A percentile compares a stretch with the other conserved stretches of the same genome.
Evolutionary conservation across 306 rosid species (phyloP).

Genomic region (Boehmeria nivea): DNA sequence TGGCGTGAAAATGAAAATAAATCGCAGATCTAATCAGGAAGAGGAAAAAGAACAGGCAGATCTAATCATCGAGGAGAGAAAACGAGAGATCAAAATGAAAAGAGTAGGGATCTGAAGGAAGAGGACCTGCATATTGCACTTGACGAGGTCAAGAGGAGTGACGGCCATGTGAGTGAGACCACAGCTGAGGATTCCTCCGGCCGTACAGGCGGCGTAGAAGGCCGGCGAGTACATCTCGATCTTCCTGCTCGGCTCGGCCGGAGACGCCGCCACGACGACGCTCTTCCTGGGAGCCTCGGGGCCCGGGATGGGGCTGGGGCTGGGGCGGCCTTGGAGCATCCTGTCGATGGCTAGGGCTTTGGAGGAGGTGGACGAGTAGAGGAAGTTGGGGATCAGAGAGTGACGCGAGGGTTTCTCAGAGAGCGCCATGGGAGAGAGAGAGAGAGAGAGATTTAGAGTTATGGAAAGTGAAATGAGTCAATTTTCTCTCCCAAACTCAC

Average conservation of each 20-base stretch:
- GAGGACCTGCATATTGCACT: conserved; percentile 90
- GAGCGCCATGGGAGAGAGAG: conserved; percentile 39
- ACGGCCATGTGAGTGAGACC: conserved; percentile 93
- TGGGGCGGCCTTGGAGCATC: conserved; percentile 33
- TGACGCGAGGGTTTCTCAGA: conserved; percentile 41
- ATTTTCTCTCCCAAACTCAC: too few relatives aligned
- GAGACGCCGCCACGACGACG: conserved; percentile 34
- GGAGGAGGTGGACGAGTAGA: conserved; percentile 49
- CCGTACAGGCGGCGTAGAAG: conserved; percentile 85
- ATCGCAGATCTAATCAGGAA: conserved; percentile 20
- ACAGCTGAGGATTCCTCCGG: conserved; percentile 82
- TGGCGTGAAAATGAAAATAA: not conserved
- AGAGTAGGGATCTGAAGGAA: conserved; percentile 24
- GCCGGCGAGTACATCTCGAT: conserved; percentile 85
- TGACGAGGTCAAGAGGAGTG: conserved; percentile 97
- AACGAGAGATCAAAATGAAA: not conserved
- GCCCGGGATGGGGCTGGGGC: not conserved
- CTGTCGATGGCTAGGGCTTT: conserved; percentile 50
- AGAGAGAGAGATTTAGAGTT: conserved; percentile 1
- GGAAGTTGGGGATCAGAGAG: conserved; percentile 62
- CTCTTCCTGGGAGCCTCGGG: conserved; percentile 22
- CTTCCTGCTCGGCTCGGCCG: conserved; percentile 54
- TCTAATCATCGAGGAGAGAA: conserved; percentile 18
- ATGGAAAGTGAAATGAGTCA: too few relatives aligned
- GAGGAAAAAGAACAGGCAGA: conserved; percentile 23